Evolutionary conservation across 805 yeast genomes (phyloP).

Genomic region (Gaillardinia entomophila): DNA sequence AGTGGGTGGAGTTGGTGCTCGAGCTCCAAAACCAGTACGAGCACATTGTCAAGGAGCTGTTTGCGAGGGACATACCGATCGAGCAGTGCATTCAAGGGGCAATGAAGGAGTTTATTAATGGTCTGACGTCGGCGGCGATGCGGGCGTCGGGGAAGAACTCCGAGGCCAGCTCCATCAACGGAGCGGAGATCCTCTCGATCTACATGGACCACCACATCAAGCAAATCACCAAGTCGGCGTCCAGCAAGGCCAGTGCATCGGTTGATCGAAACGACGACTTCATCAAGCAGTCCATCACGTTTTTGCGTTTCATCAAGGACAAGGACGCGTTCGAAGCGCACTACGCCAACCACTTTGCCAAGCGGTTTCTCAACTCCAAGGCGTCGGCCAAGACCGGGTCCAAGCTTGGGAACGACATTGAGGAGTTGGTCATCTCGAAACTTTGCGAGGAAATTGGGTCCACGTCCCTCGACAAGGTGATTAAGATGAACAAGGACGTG

Average conservation of each 20-base stretch:
- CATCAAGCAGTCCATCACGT: slow-evolving; percentile 49
- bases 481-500: slow-evolving; percentile 84
- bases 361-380: slow-evolving; percentile 49
- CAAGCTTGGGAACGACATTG: slow-evolving; percentile 52
- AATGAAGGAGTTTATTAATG: slow-evolving; percentile 56
- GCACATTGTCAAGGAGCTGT: slow-evolving; percentile 41
- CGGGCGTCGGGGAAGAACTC: slow-evolving; percentile 39
- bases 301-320: slow-evolving; percentile 68
- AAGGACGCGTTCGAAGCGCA: slow-evolving; percentile 83
- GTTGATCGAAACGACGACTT: slow-evolving; percentile 27
- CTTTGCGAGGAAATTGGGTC: slow-evolving; percentile 75
- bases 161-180: slow-evolving; percentile 22
- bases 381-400: slow-evolving; percentile 10
- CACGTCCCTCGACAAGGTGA: slow-evolving; percentile 70
- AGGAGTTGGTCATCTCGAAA: slow-evolving; percentile 59
- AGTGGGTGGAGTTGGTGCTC: slow-evolving; percentile 62
- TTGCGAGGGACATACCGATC: slow-evolving; percentile 43
- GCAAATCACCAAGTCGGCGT: slow-evolving; percentile 20
- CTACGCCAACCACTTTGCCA: slow-evolving; percentile 82
- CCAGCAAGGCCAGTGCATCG: slow-evolving; percentile 8
- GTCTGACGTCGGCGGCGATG: slow-evolving; percentile 48
- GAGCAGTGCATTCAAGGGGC: slow-evolving; percentile 55
- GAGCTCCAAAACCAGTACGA: slow-evolving; percentile 47
- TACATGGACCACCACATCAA: slow-evolving; percentile 37
- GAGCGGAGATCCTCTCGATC: slow-evolving; percentile 34